Conservation (phyloP, 2,329 filamentous ascomycete genomes). For the Drechslerella dactyloides region DNA sequence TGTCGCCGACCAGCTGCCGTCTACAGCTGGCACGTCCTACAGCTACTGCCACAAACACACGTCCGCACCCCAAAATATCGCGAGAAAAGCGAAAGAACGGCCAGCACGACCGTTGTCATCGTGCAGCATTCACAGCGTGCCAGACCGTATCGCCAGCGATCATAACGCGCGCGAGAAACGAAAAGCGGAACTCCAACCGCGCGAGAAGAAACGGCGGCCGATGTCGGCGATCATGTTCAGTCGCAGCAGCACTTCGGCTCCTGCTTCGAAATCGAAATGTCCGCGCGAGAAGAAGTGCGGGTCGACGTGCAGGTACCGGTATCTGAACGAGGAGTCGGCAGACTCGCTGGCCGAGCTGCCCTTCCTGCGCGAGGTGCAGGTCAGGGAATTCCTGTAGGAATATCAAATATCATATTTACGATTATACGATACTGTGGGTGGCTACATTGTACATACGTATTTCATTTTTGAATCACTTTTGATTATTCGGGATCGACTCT, state of each 20-base stretch:
- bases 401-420: too few species aligned
- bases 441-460: too few species aligned
- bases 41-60: slow-evolving; percentile 20
- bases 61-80: too few species aligned
- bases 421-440: too few species aligned
- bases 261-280: background rate
- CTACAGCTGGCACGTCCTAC: background rate
- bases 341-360: slow-evolving; percentile 34
- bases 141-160: slow-evolving; percentile 28
- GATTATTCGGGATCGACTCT: too few species aligned
- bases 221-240: slow-evolving; percentile 29
- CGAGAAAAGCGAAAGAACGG: slow-evolving; percentile 1
- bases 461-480: too few species aligned
- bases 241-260: background rate
- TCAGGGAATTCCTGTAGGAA: slow-evolving; percentile 40
- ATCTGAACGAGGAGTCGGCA: slow-evolving; percentile 23
- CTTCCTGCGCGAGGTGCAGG: slow-evolving; percentile 19
- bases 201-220: slow-evolving; percentile 17
- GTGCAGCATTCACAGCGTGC: slow-evolving; percentile 23
- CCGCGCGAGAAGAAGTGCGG: background rate
- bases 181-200: slow-evolving; percentile 20
- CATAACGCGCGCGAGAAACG: slow-evolving; percentile 32
- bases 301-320: slow-evolving; percentile 1
- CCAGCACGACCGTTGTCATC: too few species aligned
- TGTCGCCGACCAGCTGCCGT: too few species aligned